Conservation (phyloP, 495 filamentous ascomycete species). For the Chaetomium fimeti region DNA sequence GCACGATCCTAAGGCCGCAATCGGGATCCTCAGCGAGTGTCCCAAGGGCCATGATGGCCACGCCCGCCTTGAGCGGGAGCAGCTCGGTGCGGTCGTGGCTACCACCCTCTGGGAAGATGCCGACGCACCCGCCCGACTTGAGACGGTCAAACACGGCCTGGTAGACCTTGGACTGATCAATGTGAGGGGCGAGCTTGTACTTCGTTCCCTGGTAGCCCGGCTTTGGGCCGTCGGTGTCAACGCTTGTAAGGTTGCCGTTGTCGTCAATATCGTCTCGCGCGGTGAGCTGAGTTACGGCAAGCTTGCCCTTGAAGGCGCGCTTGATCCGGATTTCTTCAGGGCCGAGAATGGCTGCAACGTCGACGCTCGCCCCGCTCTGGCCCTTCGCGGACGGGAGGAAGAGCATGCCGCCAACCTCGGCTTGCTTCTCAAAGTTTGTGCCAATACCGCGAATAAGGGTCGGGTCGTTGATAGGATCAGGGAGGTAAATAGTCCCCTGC, state of each 20-base stretch:
- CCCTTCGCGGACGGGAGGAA: constrained; percentile 83
- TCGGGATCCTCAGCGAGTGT: constrained; percentile 84
- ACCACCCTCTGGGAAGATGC: constrained; percentile 97
- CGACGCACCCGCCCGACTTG: constrained; percentile 80
- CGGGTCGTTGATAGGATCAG: constrained; percentile 79
- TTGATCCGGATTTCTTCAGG: constrained; percentile 82
- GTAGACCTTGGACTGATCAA: constrained; percentile 92
- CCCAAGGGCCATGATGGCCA: constrained; percentile 96
- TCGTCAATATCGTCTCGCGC: constrained; percentile 67
- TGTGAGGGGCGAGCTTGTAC: constrained; percentile 87
- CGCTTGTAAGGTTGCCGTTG: constrained; percentile 50
- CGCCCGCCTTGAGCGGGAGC: constrained; percentile 92
- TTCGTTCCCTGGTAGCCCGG: constrained; percentile 71
- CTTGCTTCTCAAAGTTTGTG: constrained; percentile 77
- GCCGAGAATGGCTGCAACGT: constrained; percentile 75
- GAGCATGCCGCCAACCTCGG: constrained; percentile 76
- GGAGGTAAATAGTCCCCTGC: constrained; percentile 82
- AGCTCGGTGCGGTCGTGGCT: constrained; percentile 95
- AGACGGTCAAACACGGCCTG: constrained; percentile 84
- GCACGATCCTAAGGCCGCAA: constrained; percentile 95
- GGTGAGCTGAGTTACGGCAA: constrained; percentile 73
- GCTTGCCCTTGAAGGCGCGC: constrained; percentile 72
- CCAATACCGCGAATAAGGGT: constrained; percentile 79
- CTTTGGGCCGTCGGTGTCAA: constrained; percentile 51
- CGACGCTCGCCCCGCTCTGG: constrained; percentile 66